phyloP scores from a whole-genome alignment of 129 eudicot species.

The Daucus carota region DH1_v3.0 NC_030383.2:51327501-51328000 shows the following conservation, averaged over 20 bases:
- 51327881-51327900: background rate
- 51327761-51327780: background rate
- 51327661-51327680: too few species aligned
- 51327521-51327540: too few species aligned
- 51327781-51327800: background rate
- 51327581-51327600: too few species aligned
- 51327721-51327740: background rate
- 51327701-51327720: too few species aligned
- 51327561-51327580: too few species aligned
- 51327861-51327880: background rate
- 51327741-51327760: background rate
- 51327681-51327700: background rate
- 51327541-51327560: too few species aligned
- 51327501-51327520: too few species aligned
- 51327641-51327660: too few species aligned
- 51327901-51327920: background rate
- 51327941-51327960: background rate
- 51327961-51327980: background rate
- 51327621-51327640: too few species aligned
- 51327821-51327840: background rate
- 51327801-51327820: background rate
- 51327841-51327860: too few species aligned
- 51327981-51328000: too few species aligned
- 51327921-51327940: background rate
- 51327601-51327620: too few species aligned